Base-by-base conservation (phyloP, 768 basidiomycete genomes). In the Xerocomus spinulosus region DNA sequence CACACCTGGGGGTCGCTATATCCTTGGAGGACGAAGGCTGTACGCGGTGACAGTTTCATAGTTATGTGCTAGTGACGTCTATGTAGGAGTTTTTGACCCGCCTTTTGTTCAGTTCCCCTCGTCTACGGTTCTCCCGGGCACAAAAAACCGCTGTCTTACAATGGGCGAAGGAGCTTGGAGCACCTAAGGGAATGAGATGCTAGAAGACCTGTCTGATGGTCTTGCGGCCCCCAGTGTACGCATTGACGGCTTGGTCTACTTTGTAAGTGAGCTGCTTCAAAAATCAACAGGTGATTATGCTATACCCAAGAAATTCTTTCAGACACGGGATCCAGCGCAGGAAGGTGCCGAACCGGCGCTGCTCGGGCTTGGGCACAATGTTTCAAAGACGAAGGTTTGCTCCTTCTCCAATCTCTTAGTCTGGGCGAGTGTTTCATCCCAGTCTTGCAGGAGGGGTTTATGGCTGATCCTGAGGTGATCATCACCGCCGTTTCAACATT, bases 81-180 rank as follows among this genome's bases (percentile, higher is more conserved):
- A 6, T 42, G 71, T 15, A 68, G 64, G 51, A 62, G 30, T 64
- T 68, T 39, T 42, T 58, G 5, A 68, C 59, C 0, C 55, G 62
- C 24, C 41, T 69, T 13, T 48, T 71, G 8, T 71, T 71, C 42
- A 64, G 57, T 32, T 70, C 66, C 1, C 58, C 67, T 0, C 43
- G 46, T 10, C 52, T 69, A 0, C 50, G 55, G 17, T 71, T 71
- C 44, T 71, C 63, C 2, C 43, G 51, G 5, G 44, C 48, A 7
- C 68, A 70, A 39, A 55, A 70, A 46, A 48, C 26, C 14, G 62
- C 63, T 1, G 43, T 71, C 7, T 44, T 69, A 2, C 32, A 29
- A 0, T 71, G 62, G 64, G 68, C 57, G 3, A 63, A 51, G 26
- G 58, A 52, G 0, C 43, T 71, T 4, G 57, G 67, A 0, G 68